Percentiles rank a stretch among this genome's conserved stretches.
Conservation (phyloP, 306 rosid species). For the Inga laurina region DNA sequence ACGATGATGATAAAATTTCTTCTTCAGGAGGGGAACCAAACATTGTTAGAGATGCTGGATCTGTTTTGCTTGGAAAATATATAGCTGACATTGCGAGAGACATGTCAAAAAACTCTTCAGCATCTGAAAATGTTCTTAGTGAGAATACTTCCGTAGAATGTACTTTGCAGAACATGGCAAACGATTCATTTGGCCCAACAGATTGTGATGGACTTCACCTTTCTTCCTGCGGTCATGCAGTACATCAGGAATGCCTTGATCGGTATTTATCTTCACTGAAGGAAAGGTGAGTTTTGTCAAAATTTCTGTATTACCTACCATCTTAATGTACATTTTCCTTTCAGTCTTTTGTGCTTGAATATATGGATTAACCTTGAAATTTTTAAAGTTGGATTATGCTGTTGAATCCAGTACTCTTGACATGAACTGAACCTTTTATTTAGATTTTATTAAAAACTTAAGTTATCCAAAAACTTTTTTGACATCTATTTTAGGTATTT, state of each 20-base stretch:
- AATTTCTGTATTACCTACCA: background rate
- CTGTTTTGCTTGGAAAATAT: conserved; percentile 70
- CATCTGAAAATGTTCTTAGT: conserved; percentile 48
- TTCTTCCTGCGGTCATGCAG: conserved; percentile 98
- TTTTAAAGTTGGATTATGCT: background rate
- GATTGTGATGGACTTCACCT: conserved; percentile 89
- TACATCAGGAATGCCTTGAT: conserved; percentile 93
- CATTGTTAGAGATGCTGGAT: conserved; percentile 42
- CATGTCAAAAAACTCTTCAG: conserved; percentile 51
- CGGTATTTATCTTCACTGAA: conserved; percentile 82
- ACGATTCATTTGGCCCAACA: conserved; percentile 73
- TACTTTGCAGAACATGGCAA: conserved; percentile 42
- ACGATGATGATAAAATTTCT: conserved; percentile 38
- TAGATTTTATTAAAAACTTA: background rate
- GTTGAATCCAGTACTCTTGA: background rate
- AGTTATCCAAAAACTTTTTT: background rate
- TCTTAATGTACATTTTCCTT: conserved; percentile 9
- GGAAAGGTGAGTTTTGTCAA: conserved; percentile 66
- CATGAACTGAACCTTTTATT: background rate
- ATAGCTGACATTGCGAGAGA: conserved; percentile 65
- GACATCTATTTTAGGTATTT: background rate
- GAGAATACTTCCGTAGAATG: conserved; percentile 55
- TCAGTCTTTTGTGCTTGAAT: conserved; percentile 3
- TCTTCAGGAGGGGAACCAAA: conserved; percentile 44
- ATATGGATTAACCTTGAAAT: background rate